These are phyloP conservation scores for Theobroma cacao DNA, from an alignment of 345 rosid species.

Conservation along the genomic window DNA sequence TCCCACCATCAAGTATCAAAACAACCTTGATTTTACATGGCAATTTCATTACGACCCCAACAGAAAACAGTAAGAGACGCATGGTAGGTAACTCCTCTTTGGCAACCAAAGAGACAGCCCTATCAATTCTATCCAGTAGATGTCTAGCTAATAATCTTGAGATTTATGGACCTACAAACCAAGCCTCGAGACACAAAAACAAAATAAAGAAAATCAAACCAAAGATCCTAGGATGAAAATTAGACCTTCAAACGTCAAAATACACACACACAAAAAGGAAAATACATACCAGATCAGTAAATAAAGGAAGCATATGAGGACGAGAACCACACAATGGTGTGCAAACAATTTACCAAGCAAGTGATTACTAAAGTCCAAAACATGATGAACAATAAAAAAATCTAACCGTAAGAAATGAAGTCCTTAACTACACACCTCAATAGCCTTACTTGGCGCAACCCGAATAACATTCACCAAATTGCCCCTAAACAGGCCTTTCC, in stretches of 20 bases:
- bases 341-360: neutral
- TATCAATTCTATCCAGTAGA: neutral
- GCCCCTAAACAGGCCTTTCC: slow-evolving; percentile 95
- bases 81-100: neutral
- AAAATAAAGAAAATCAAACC: neutral
- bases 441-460: slow-evolving; percentile 92
- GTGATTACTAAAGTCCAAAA: neutral
- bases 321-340: neutral
- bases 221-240: neutral
- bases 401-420: neutral
- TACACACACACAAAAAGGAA: neutral
- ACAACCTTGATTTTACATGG: neutral
- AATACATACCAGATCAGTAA: too few relatives aligned
- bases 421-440: slow-evolving; percentile 54
- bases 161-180: neutral
- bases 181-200: neutral
- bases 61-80: neutral
- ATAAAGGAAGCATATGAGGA: neutral
- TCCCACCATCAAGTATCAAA: neutral
- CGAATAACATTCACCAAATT: slow-evolving; percentile 93
- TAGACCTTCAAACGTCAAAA: neutral
- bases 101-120: neutral
- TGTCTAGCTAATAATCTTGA: neutral
- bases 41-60: neutral
- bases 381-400: neutral